Conservation (phyloP, 2,329 filamentous ascomycete species). For the Colletotrichum sansevieriae region DNA sequence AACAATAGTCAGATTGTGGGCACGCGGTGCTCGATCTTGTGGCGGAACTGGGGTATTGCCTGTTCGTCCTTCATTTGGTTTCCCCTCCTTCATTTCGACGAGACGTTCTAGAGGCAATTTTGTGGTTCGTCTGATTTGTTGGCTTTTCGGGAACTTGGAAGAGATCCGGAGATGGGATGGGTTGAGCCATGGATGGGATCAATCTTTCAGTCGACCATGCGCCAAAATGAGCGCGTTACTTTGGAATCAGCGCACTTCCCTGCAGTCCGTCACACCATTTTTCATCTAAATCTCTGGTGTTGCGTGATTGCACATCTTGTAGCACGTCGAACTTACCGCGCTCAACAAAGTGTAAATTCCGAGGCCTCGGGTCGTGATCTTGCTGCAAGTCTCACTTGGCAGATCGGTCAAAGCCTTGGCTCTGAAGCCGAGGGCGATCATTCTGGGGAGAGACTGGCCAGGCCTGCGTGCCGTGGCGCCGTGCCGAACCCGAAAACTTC, state of each 20-base stretch:
- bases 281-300: no score
- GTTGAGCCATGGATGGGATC: background rate
- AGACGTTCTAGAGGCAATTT: constrained; percentile 13
- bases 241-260: constrained; percentile 25
- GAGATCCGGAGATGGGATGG: constrained; percentile 2
- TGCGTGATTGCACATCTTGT: background rate
- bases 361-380: background rate
- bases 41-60: constrained; percentile 24
- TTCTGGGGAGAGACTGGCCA: constrained; percentile 20
- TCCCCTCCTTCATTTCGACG: constrained; percentile 25
- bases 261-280: background rate
- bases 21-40: constrained; percentile 9
- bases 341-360: background rate
- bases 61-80: constrained; percentile 28
- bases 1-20: background rate
- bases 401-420: constrained; percentile 34
- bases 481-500: constrained; percentile 24
- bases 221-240: constrained; percentile 22
- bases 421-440: constrained; percentile 32
- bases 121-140: constrained; percentile 19
- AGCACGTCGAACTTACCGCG: background rate
- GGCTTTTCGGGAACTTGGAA: background rate
- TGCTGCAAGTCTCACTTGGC: background rate
- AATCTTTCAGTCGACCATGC: constrained; percentile 8
- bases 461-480: constrained; percentile 23